Conservation (phyloP, 306 rosid species). For the Datisca glomerata region DNA sequence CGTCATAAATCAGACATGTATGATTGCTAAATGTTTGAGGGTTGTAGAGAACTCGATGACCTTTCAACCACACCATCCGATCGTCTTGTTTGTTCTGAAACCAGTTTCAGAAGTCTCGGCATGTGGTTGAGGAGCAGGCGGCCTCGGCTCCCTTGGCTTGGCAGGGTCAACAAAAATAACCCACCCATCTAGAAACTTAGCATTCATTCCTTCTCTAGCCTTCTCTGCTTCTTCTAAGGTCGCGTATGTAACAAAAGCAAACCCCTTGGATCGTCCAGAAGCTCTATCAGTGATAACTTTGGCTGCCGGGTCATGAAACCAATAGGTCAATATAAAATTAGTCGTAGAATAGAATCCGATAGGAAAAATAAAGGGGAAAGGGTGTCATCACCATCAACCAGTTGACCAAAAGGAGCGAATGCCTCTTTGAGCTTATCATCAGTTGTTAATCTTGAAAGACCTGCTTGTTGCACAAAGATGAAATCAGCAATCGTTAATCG, state of each 20-base stretch:
- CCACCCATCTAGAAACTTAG: constrained; percentile 96
- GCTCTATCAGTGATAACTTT: constrained; percentile 71
- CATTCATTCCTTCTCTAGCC: constrained; percentile 75
- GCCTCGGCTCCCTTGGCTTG: constrained; percentile 61
- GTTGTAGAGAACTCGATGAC: no score
- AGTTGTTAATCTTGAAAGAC: constrained; percentile 75
- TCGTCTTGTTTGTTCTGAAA: constrained; percentile 64
- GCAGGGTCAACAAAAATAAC: constrained; percentile 96
- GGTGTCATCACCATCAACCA: constrained; percentile 36
- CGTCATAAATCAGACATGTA: neutral
- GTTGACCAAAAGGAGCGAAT: constrained; percentile 70
- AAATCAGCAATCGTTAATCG: neutral
- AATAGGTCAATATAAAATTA: constrained; percentile 12
- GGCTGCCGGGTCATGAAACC: constrained; percentile 33
- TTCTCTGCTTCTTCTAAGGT: constrained; percentile 75
- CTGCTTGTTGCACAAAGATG: constrained; percentile 24
- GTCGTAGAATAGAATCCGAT: neutral
- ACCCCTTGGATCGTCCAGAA: constrained; percentile 87
- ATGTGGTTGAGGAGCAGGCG: constrained; percentile 56
- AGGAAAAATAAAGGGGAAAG: neutral
- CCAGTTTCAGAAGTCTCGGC: constrained; percentile 48
- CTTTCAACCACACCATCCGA: constrained; percentile 87
- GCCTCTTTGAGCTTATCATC: constrained; percentile 72
- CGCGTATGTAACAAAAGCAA: constrained; percentile 52
- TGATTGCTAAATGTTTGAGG: no score